phyloP scores from a whole-genome alignment of 2,329 filamentous ascomycete genomes.

The Sporothrix curviconia region DNA sequence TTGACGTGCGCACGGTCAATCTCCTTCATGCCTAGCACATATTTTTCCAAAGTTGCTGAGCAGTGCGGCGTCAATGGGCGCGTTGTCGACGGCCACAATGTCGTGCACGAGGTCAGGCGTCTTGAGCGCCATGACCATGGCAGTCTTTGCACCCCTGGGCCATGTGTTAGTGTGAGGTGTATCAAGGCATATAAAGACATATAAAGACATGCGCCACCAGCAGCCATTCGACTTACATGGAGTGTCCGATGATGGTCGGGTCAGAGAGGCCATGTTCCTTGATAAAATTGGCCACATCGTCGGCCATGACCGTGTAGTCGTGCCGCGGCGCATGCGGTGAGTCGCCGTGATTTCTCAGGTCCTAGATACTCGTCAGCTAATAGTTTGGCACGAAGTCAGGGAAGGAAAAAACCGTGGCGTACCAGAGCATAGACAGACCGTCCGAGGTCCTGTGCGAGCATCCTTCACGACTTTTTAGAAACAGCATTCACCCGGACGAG shows the following conservation, averaged over 20 bases:
- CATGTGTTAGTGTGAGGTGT: not conserved
- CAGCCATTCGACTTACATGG: slow-evolving; percentile 60
- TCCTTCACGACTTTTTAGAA: slow-evolving; percentile 41
- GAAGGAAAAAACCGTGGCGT: slow-evolving; percentile 27
- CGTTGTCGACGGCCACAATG: slow-evolving; percentile 84
- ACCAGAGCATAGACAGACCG: slow-evolving; percentile 78
- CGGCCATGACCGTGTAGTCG: slow-evolving; percentile 75
- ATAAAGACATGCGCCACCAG: not conserved
- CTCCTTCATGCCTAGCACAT: slow-evolving; percentile 76
- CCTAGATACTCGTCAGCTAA: slow-evolving; percentile 46
- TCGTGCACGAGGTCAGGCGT: slow-evolving; percentile 60
- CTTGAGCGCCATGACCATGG: slow-evolving; percentile 76
- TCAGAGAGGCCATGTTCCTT: slow-evolving; percentile 60
- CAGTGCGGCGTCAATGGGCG: slow-evolving; percentile 73
- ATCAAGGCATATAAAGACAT: not conserved
- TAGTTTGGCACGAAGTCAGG: not conserved
- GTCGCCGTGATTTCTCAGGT: slow-evolving; percentile 88
- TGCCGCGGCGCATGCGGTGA: slow-evolving; percentile 72
- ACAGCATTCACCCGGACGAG: not conserved
- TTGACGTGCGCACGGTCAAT: slow-evolving; percentile 64
- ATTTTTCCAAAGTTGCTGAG: slow-evolving; percentile 68
- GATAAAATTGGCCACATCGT: slow-evolving; percentile 77
- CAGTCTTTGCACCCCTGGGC: slow-evolving; percentile 76
- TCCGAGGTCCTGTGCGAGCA: slow-evolving; percentile 71
- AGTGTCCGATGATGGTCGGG: slow-evolving; percentile 81